Evolutionary conservation across 371 early-diverging fungal genomes (phyloP), one percentile per base, ranked within the genome.

Genomic region (Funneliformis caledonium): DNA sequence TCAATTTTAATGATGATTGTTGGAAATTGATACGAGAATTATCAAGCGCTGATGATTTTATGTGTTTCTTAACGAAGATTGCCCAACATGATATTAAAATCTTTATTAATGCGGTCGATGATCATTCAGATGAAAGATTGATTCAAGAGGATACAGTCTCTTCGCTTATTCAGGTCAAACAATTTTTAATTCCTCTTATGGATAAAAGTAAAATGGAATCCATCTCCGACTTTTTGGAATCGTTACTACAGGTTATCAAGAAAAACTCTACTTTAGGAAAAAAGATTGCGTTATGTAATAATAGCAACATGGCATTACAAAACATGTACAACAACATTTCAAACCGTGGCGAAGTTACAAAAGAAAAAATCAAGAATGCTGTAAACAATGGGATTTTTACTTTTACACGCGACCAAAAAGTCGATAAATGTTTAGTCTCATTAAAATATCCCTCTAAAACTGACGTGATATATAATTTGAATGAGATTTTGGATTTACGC

Each of bases 321-420:
- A 76, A 78, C 26, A 80, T 81, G 59, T 70, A 80, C 10, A 69
- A 69, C 19, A 81, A 81, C 42, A 81, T 81, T 59, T 50, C 50
- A 33, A 78, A 80, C 26, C 45, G 69, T 43, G 81, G 81, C 26
- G 81, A 81, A 43, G 81, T 61, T 16, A 80, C 81, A 14, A 81
- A 69, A 37, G 80, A 80, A 65, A 31, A 62, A 11, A 81, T 81
- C 9, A 68, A 42, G 10, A 80, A 81, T 69, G 81, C 81, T 26
- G 81, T 79, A 12, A 60, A 9, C 22, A 80, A 48, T 26, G 81
- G 81, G 22, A 56, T 12, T 14, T 81, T 68, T 45, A n/a, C 61
- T 11, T 81, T 81, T 81, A 42, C 26, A n/a, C 80, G 81, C 16
- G 9, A 45, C 14, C 43, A 16, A 11, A 50, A 80, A 45, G 45